Evolutionary conservation across 441 rosid genomes (phyloP).

Genomic region (Aquilaria agallochum): DNA sequence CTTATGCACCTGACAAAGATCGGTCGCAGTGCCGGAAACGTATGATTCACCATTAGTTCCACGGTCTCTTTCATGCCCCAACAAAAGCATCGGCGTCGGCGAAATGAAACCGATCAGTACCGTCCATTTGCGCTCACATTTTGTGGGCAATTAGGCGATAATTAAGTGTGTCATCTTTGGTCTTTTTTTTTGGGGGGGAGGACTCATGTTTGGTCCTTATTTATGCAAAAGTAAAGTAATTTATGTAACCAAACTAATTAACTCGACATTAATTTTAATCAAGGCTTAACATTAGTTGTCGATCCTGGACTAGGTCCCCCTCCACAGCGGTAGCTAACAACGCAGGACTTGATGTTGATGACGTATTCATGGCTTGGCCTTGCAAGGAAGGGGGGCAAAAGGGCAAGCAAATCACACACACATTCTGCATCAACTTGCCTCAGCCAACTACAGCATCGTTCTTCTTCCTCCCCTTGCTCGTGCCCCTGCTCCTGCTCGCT

Average conservation of each 20-base stretch:
- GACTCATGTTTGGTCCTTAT: background rate
- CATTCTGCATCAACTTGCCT: constrained; percentile 10
- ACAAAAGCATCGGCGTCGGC: too few relatives aligned
- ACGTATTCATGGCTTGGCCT: constrained; percentile 11
- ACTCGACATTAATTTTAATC: background rate
- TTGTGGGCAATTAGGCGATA: too few relatives aligned
- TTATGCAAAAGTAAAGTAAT: background rate
- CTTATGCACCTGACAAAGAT: too few relatives aligned
- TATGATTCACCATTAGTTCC: too few relatives aligned
- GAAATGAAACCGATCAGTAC: too few relatives aligned
- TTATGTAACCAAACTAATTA: background rate
- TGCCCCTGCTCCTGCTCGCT: background rate
- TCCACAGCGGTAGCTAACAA: background rate
- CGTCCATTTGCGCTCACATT: too few relatives aligned
- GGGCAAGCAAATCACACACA: constrained; percentile 15
- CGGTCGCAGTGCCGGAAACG: too few relatives aligned
- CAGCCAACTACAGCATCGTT: constrained; percentile 12
- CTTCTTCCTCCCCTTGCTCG: background rate
- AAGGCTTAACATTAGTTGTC: background rate
- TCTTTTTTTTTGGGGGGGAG: background rate
- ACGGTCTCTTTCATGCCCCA: too few relatives aligned
- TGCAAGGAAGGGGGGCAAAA: constrained; percentile 9
- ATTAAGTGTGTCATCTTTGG: background rate
- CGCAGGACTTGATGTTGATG: constrained; percentile 5
- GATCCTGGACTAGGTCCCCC: constrained; percentile 1